These are phyloP conservation scores for Rhododendron vialii DNA, from an alignment of 148 eudicot species.

Conservation along the genomic window DNA sequence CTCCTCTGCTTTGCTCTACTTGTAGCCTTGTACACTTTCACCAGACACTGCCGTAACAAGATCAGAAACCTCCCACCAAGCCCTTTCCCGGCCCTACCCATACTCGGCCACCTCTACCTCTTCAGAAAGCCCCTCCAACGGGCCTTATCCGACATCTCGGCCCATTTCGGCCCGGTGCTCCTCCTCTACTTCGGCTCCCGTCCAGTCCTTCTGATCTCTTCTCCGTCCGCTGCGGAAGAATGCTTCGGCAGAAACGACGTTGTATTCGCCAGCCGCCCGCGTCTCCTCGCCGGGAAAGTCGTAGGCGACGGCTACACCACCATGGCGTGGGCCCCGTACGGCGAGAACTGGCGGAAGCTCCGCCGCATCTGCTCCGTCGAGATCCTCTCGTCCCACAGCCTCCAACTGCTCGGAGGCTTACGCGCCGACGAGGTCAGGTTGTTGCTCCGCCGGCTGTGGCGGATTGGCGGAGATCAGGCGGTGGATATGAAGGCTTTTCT, in stretches of 20 bases:
- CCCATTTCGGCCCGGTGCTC: slow-evolving; percentile 32
- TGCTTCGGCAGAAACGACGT: slow-evolving; percentile 28
- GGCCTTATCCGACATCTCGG: slow-evolving; percentile 25
- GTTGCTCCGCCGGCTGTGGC: slow-evolving; percentile 6
- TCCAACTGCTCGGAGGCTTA: slow-evolving; percentile 22
- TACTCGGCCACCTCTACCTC: slow-evolving; percentile 52
- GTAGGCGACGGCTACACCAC: slow-evolving; percentile 36
- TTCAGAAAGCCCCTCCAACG: slow-evolving; percentile 35
- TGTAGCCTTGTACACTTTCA: slow-evolving; percentile 16
- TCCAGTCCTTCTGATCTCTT: slow-evolving; percentile 41
- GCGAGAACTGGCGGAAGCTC: slow-evolving; percentile 50
- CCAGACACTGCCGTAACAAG: slow-evolving; percentile 20
- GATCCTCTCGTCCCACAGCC: slow-evolving; percentile 38
- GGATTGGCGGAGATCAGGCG: neutral
- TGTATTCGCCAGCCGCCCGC: slow-evolving; percentile 49
- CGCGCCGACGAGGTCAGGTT: slow-evolving; percentile 29
- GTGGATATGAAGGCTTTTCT: slow-evolving; percentile 31
- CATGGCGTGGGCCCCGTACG: slow-evolving; percentile 48
- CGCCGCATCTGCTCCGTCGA: slow-evolving; percentile 42
- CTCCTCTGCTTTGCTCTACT: neutral
- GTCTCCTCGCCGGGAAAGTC: slow-evolving; percentile 28
- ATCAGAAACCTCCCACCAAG: slow-evolving; percentile 42
- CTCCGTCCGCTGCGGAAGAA: slow-evolving; percentile 29
- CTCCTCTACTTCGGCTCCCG: slow-evolving; percentile 42
- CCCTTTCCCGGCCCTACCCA: slow-evolving; percentile 40